Evolutionary conservation across 345 rosid genomes (phyloP), one percentile per base, ranked within the genome.

Genomic region (Eucalyptus cloeziana): DNA sequence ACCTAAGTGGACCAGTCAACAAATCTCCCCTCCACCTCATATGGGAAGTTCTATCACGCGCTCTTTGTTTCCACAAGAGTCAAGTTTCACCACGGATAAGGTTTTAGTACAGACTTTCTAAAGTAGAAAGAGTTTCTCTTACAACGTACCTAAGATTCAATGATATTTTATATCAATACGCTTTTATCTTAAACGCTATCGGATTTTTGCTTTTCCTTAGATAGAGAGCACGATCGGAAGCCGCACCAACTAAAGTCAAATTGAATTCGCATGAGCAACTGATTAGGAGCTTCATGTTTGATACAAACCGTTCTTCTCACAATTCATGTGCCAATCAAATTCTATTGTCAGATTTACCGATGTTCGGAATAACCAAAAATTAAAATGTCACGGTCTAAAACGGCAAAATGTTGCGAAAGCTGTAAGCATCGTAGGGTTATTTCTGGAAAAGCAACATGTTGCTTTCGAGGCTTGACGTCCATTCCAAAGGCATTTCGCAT

Each of bases 331-430:
- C 31, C 31, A 30, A 60, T 60, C 69, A 27, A 60, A 27, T 27
- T 64, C 71, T n/a, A n/a, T 14, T 0, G 71, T 64, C 16, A n/a
- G 71, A 64, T 0, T 13, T n/a, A 13, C 33, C 17, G 0, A 30
- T n/a, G 9, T n/a, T 2, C 31, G 37, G 71, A 64, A 30, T 64
- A 2, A 64, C 71, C 71, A 64, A n/a, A 62, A 62, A 13, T 11
- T 3, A 12, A 25, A 60, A 60, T 27, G 67, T 25, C 1, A 60
- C 12, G 4, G 67, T 25, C n/a, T 60, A 60, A 60, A 27, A 27
- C 67, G 31, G 12, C 0, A 60, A 60, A 25, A 27, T 5, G 0
- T 60, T 27, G 67, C 14, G 31, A 10, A 60, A 60, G 31, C n/a
- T 3, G 7, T 25, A 27, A 60, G 67, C 7, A 6, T 3, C 5